A percentile compares a stretch with the other conserved stretches of the same genome.
These are phyloP conservation scores for Nothopassalora personata DNA, from an alignment of 2,329 filamentous ascomycete species.

Conservation along the genomic window DNA sequence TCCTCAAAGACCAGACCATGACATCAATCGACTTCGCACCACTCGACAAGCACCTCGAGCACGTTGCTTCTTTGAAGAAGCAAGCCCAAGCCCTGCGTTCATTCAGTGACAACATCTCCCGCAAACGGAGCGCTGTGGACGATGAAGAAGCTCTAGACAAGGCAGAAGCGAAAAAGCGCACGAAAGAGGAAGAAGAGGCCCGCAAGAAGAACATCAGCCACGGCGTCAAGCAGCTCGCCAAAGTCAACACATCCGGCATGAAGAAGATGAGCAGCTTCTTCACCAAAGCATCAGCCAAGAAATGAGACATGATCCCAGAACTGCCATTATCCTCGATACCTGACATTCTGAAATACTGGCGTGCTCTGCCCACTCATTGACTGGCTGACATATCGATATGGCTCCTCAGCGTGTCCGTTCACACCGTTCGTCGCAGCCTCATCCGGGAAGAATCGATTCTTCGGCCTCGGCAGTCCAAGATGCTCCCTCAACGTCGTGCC, in stretches of 20 bases:
- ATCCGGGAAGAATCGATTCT: conserved; percentile 21
- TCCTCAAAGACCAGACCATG: conserved; percentile 34
- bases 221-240: conserved; percentile 74
- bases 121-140: conserved; percentile 53
- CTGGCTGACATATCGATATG: not conserved
- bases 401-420: not conserved
- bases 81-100: conserved; percentile 67
- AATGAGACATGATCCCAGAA: not conserved
- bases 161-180: conserved; percentile 75
- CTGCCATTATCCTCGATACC: not conserved
- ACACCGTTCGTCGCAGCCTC: not conserved
- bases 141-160: conserved; percentile 60
- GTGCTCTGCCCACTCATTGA: conserved; percentile 2
- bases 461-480: conserved; percentile 21
- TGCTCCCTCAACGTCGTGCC: conserved; percentile 24
- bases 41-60: conserved; percentile 63
- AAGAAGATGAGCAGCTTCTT: conserved; percentile 97
- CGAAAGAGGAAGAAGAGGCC: conserved; percentile 83
- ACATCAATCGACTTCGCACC: conserved; percentile 59
- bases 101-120: conserved; percentile 59
- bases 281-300: conserved; percentile 49
- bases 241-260: conserved; percentile 89
- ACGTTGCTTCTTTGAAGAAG: conserved; percentile 62
- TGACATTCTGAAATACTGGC: not conserved
- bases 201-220: conserved; percentile 74